A percentile compares a stretch with the other conserved stretches of the same genome.
Conservation (phyloP, 2,329 filamentous ascomycete species). For the Cytospora piceicola region DNA sequence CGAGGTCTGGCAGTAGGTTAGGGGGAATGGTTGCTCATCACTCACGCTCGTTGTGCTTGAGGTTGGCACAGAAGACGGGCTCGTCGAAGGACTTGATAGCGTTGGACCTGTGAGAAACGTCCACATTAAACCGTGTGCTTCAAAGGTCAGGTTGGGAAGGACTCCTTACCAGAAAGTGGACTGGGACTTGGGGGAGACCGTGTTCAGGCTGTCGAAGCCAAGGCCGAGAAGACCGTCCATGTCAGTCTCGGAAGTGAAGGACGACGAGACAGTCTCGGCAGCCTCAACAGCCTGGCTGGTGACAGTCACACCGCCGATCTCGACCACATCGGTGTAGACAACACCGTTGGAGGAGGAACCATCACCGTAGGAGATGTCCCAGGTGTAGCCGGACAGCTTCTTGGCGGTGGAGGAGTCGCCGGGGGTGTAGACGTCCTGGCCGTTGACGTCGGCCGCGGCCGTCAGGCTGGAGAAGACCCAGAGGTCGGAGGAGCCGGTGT, state of each 20-base stretch:
- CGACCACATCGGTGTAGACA: constrained; percentile 67
- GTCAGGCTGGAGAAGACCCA: constrained; percentile 68
- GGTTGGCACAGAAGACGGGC: constrained; percentile 42
- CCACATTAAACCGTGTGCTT: neutral
- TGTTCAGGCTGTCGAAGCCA: constrained; percentile 63
- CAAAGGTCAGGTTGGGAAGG: neutral
- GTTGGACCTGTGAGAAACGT: constrained; percentile 39
- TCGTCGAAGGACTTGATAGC: constrained; percentile 36
- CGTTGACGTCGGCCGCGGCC: constrained; percentile 47
- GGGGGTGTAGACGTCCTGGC: constrained; percentile 62
- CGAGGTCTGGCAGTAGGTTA: constrained; percentile 27
- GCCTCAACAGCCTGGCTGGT: constrained; percentile 66
- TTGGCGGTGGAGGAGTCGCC: constrained; percentile 46
- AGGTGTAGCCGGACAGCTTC: constrained; percentile 47
- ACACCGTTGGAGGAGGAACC: constrained; percentile 63
- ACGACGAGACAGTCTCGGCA: constrained; percentile 57
- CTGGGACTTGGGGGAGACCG: constrained; percentile 57
- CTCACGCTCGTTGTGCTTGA: constrained; percentile 43
- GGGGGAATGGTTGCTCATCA: constrained; percentile 49
- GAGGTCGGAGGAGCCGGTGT: constrained; percentile 70
- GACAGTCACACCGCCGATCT: constrained; percentile 62
- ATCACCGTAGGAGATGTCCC: constrained; percentile 67
- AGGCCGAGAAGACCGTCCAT: constrained; percentile 58
- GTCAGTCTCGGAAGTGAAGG: constrained; percentile 41
- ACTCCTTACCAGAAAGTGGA: constrained; percentile 38